Evolutionary conservation across 2,329 filamentous ascomycete species (phyloP).

Genomic region (Drechslerella stenobrocha): DNA sequence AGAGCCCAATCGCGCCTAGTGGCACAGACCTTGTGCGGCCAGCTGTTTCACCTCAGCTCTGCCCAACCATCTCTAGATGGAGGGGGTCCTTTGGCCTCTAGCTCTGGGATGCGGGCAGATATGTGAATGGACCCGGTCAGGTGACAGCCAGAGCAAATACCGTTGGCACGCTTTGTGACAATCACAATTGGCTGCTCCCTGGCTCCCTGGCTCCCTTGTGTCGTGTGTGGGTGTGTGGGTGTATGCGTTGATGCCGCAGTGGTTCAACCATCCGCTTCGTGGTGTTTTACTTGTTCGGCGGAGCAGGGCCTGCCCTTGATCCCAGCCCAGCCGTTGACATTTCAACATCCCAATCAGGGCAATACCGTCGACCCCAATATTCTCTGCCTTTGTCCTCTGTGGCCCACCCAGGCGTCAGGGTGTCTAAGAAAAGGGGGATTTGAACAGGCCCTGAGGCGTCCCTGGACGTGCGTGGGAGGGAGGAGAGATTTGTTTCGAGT

Average conservation of each 20-base stretch:
- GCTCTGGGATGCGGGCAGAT: no score
- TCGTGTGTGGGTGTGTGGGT: no score
- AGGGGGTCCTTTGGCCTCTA: not conserved
- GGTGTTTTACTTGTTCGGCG: not conserved
- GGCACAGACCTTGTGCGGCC: conserved; percentile 28
- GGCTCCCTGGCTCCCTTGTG: no score
- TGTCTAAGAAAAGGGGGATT: conserved; percentile 48
- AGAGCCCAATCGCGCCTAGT: conserved; percentile 43
- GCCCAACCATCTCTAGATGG: conserved; percentile 5
- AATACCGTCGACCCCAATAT: not conserved
- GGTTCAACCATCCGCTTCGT: not conserved
- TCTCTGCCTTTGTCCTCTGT: not conserved
- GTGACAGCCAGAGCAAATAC: no score
- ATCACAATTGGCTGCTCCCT: no score
- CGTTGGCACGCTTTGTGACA: no score
- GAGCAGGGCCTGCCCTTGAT: not conserved
- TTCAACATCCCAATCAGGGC: not conserved
- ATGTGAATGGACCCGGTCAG: no score
- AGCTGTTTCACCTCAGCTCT: conserved; percentile 46
- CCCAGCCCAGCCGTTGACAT: not conserved
- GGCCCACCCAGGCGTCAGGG: conserved; percentile 31
- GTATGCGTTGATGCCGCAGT: conserved; percentile 3
- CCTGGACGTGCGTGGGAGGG: conserved; percentile 26
- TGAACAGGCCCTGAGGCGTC: conserved; percentile 25
- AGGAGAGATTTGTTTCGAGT: conserved; percentile 36